Evolutionary conservation across 768 basidiomycete species (phyloP).

Genomic region (Leucocoprinus birnbaumii): DNA sequence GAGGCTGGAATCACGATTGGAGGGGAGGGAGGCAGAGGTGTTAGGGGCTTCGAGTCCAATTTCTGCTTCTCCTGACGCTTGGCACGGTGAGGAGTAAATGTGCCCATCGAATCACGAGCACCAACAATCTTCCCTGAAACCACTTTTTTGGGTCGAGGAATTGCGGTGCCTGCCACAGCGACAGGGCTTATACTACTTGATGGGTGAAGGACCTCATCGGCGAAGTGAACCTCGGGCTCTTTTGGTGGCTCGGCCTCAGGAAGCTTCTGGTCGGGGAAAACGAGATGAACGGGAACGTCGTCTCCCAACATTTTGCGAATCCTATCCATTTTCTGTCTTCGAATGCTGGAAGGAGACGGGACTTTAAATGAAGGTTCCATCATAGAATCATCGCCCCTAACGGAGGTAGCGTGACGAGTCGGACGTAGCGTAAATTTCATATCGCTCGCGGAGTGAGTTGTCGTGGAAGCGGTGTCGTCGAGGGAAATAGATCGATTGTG

Average conservation of each 20-base stretch:
- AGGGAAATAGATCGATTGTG: slow-evolving; percentile 7
- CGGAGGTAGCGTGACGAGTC: slow-evolving; percentile 15
- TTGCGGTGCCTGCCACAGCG: slow-evolving; percentile 1
- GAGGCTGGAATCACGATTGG: slow-evolving; percentile 10
- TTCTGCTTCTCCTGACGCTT: slow-evolving; percentile 9
- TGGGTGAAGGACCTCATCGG: background rate
- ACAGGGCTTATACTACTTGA: background rate
- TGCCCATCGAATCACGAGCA: slow-evolving; percentile 21
- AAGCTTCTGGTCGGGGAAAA: slow-evolving; percentile 42
- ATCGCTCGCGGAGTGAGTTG: background rate
- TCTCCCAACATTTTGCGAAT: slow-evolving; percentile 61
- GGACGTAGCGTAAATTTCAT: slow-evolving; percentile 15
- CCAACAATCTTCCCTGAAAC: slow-evolving; percentile 16
- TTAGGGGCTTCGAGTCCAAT: slow-evolving; percentile 4
- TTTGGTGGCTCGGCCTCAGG: background rate
- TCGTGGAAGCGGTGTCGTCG: background rate
- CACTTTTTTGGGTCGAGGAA: slow-evolving; percentile 12
- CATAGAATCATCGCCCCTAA: slow-evolving; percentile 23
- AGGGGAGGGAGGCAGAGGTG: slow-evolving; percentile 13
- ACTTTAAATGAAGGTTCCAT: slow-evolving; percentile 34
- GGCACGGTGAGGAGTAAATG: slow-evolving; percentile 5
- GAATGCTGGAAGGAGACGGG: slow-evolving; percentile 35
- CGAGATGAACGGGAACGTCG: slow-evolving; percentile 56
- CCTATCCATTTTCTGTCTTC: slow-evolving; percentile 61
- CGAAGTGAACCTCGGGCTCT: background rate